phyloP scores from a whole-genome alignment of 2,329 filamentous ascomycete species.

The Ophiostoma sp. region DNA sequence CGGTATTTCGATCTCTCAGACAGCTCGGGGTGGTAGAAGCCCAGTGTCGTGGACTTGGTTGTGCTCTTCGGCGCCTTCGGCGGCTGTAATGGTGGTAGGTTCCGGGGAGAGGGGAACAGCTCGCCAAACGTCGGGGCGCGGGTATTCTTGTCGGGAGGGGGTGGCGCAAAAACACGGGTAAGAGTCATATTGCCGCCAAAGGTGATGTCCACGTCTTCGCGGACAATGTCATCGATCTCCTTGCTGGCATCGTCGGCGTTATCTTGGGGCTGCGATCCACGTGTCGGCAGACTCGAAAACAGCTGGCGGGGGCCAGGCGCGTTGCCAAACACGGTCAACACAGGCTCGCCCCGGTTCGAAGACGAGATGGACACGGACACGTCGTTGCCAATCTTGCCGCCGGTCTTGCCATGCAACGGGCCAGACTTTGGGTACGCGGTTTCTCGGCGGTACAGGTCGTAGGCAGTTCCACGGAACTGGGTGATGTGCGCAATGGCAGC shows the following conservation, averaged over 20 bases:
- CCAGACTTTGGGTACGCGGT: constrained; percentile 50
- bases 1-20: constrained; percentile 56
- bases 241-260: constrained; percentile 32
- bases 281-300: constrained; percentile 78
- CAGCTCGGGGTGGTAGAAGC: constrained; percentile 42
- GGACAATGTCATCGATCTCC: constrained; percentile 57
- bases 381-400: constrained; percentile 2
- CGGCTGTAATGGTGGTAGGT: constrained; percentile 65
- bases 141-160: constrained; percentile 48
- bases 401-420: constrained; percentile 29
- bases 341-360: constrained; percentile 46
- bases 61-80: constrained; percentile 71
- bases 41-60: constrained; percentile 56
- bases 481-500: constrained; percentile 48
- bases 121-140: constrained; percentile 68
- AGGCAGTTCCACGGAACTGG: constrained; percentile 62
- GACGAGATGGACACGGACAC: constrained; percentile 27
- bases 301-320: constrained; percentile 73
- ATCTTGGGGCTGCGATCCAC: constrained; percentile 36
- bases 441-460: constrained; percentile 64
- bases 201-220: constrained; percentile 27
- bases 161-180: constrained; percentile 61
- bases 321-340: constrained; percentile 76
- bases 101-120: constrained; percentile 67
- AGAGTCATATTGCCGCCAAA: constrained; percentile 55